Conservation (phyloP, 2,329 filamentous ascomycete species). For the Dothistroma pini region DNA sequence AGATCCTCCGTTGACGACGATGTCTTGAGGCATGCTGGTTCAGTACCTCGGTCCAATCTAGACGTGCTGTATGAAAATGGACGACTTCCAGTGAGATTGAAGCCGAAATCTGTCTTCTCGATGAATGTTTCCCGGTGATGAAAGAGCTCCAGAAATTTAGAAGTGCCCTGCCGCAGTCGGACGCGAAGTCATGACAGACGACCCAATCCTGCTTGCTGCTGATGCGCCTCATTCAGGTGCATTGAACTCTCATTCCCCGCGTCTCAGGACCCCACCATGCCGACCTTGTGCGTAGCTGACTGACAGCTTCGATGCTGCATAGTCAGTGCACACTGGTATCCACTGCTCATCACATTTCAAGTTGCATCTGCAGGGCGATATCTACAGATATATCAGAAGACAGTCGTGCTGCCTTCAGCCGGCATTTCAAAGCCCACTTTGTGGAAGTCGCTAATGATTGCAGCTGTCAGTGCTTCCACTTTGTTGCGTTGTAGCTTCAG, state of each 20-base stretch:
- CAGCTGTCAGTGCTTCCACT: slow-evolving; percentile 44
- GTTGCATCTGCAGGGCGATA: not conserved
- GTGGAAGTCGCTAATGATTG: slow-evolving; percentile 44
- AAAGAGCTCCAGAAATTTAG: not conserved
- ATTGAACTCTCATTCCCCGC: not conserved
- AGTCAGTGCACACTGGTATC: not conserved
- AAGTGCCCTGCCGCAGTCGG: slow-evolving; percentile 4
- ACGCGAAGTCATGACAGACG: not conserved
- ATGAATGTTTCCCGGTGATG: not conserved
- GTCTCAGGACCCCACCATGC: not conserved
- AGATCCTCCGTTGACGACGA: slow-evolving; percentile 10
- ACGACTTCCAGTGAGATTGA: not conserved
- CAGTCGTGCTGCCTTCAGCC: slow-evolving; percentile 34
- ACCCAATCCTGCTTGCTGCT: slow-evolving; percentile 1
- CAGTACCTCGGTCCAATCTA: not conserved
- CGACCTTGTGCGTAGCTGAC: not conserved
- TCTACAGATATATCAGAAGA: slow-evolving; percentile 26
- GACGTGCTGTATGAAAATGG: not conserved
- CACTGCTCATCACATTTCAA: not conserved
- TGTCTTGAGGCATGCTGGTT: slow-evolving; percentile 12
- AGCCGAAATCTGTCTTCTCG: not conserved
- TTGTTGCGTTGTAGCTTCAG: slow-evolving; percentile 50
- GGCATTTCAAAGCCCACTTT: slow-evolving; percentile 48
- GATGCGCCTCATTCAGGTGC: slow-evolving; percentile 1
- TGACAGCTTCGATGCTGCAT: not conserved